Percentiles rank a stretch among this genome's conserved stretches.
phyloP scores from a whole-genome alignment of 805 yeast genomes.

The Sungouiella blattae region DNA sequence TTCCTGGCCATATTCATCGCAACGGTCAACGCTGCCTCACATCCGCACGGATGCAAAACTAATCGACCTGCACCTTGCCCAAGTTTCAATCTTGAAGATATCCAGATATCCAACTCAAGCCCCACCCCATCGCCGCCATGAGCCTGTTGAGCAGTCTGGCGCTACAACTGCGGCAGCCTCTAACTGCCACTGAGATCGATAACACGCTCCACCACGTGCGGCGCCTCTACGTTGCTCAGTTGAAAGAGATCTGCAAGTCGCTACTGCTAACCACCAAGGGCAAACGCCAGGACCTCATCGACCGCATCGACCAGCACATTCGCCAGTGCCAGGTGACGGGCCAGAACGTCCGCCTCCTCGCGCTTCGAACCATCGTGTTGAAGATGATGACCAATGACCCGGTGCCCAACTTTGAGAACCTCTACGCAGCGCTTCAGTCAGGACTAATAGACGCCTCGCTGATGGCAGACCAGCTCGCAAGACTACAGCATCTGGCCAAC shows the following conservation, averaged over 20 bases:
- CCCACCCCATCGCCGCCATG: not conserved
- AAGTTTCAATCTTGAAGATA: not conserved
- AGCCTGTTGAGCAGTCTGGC: slow-evolving; percentile 3
- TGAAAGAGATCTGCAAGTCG: slow-evolving; percentile 51
- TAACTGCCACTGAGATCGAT: slow-evolving; percentile 10
- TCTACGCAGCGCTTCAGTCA: slow-evolving; percentile 24
- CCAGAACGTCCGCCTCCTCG: slow-evolving; percentile 41
- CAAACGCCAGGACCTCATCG: slow-evolving; percentile 57
- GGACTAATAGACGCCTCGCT: slow-evolving; percentile 15
- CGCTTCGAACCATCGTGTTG: slow-evolving; percentile 43
- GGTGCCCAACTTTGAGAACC: slow-evolving; percentile 34
- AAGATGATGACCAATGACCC: slow-evolving; percentile 32
- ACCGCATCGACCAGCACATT: slow-evolving; percentile 48
- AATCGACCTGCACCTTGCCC: too few species aligned
- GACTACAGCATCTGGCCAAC: not conserved
- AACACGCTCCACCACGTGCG: slow-evolving; percentile 28
- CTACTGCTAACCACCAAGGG: slow-evolving; percentile 52
- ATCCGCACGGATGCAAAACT: too few species aligned
- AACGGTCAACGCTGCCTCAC: too few species aligned
- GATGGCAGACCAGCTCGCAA: not conserved
- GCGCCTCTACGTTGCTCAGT: slow-evolving; percentile 46
- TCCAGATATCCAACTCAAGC: not conserved
- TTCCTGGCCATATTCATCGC: too few species aligned
- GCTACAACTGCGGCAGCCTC: slow-evolving; percentile 1
- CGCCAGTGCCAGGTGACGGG: slow-evolving; percentile 37